A percentile compares a stretch with the other conserved stretches of the same genome.
Evolutionary conservation across 495 filamentous ascomycete species (phyloP).

Genomic region (Terfezia boudieri): DNA sequence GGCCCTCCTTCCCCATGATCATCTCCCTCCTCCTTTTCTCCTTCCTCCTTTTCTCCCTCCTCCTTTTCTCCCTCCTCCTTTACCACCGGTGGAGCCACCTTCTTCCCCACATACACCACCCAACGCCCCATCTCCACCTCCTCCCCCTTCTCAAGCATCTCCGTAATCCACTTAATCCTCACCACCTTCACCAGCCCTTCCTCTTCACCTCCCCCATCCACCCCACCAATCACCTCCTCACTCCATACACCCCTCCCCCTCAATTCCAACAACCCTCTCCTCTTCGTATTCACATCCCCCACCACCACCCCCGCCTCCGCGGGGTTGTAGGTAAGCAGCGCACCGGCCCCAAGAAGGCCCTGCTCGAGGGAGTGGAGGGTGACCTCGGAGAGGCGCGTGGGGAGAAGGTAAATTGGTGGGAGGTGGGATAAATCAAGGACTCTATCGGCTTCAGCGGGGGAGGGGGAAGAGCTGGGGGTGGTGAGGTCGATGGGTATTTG

Average conservation of each 20-base stretch:
- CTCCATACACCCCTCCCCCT: constrained; percentile 17
- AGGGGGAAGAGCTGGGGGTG: no score
- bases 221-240: constrained; percentile 53
- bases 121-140: constrained; percentile 4
- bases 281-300: constrained; percentile 37
- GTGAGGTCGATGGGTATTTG: no score
- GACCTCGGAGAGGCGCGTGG: constrained; percentile 40
- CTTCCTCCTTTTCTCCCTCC: background rate
- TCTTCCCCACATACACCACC: background rate
- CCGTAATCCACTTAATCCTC: background rate
- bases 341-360: constrained; percentile 30
- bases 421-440: constrained; percentile 23
- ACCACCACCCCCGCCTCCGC: constrained; percentile 52
- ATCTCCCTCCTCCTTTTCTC: background rate
- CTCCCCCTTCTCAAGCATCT: constrained; percentile 1
- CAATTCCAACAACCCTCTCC: constrained; percentile 5
- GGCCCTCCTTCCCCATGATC: constrained; percentile 1
- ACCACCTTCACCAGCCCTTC: background rate
- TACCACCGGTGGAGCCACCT: no score
- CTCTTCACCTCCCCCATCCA: constrained; percentile 26
- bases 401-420: constrained; percentile 52
- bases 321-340: constrained; percentile 45
- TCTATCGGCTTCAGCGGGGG: no score
- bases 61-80: background rate
- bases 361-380: constrained; percentile 41